These are phyloP conservation scores for Heliamphora exappendiculata DNA, from an alignment of 148 eudicot species.

Conservation along the genomic window DNA sequence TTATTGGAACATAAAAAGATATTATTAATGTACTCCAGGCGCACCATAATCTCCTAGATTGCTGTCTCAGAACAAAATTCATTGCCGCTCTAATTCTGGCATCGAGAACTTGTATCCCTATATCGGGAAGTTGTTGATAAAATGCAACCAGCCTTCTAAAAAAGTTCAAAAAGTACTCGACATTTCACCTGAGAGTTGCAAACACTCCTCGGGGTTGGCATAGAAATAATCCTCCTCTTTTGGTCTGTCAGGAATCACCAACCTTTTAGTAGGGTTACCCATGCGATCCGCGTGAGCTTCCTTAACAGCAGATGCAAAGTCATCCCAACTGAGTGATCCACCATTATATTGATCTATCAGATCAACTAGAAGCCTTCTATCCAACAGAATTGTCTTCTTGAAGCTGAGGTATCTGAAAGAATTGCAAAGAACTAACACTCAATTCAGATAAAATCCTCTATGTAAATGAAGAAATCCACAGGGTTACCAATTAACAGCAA, in stretches of 20 bases:
- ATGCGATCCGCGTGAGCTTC: constrained; percentile 66
- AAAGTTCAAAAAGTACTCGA: constrained; percentile 18
- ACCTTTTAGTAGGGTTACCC: constrained; percentile 68
- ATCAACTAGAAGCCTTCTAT: constrained; percentile 70
- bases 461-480: neutral
- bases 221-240: constrained; percentile 98
- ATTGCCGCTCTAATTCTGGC: neutral
- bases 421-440: neutral
- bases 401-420: constrained; percentile 73
- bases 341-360: constrained; percentile 72
- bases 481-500: neutral
- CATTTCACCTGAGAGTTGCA: constrained; percentile 37
- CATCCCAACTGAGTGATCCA: constrained; percentile 77
- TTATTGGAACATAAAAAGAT: constrained; percentile 15
- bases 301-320: constrained; percentile 79
- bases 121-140: constrained; percentile 10
- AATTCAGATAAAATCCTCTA: neutral
- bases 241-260: constrained; percentile 80
- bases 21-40: constrained; percentile 1
- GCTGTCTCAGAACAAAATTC: constrained; percentile 19
- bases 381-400: constrained; percentile 79
- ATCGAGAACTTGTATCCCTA: neutral
- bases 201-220: constrained; percentile 87
- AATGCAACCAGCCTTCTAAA: constrained; percentile 15
- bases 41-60: constrained; percentile 11